Conservation (phyloP, 257 asterid species). For the Solanum peruvianum region DNA sequence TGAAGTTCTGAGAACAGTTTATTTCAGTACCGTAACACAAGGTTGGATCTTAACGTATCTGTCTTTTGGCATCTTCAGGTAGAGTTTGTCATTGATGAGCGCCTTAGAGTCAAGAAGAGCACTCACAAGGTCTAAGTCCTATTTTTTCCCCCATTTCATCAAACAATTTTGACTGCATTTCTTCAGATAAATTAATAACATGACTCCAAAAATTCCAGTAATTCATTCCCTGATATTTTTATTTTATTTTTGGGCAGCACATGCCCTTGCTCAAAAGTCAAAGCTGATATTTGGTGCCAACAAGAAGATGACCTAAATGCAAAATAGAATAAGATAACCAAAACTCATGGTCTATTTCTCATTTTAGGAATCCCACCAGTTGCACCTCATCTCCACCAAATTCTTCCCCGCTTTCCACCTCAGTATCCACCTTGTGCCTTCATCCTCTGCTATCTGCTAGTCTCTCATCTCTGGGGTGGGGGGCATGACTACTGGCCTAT, state of each 20-base stretch:
- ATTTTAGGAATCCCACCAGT: not conserved
- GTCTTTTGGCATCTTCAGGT: slow-evolving; percentile 38
- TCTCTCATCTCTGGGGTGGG: not conserved
- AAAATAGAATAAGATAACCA: not conserved
- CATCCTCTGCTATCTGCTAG: not conserved
- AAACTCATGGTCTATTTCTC: not conserved
- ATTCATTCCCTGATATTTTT: not conserved
- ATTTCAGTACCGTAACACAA: not conserved
- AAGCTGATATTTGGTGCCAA: not conserved
- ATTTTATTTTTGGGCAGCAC: not conserved
- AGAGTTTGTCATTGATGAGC: slow-evolving; percentile 79
- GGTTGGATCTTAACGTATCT: not conserved
- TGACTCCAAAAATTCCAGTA: not conserved
- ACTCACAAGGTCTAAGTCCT: slow-evolving; percentile 58
- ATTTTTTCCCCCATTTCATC: not conserved
- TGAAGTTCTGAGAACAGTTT: not conserved
- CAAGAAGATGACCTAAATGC: not conserved
- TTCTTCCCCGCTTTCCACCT: not conserved
- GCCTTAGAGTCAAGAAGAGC: slow-evolving; percentile 56
- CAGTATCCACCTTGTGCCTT: not conserved
- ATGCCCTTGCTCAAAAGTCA: not conserved
- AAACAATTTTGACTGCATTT: not conserved
- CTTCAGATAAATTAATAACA: not conserved
- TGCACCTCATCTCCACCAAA: not conserved
- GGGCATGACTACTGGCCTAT: not conserved